These are phyloP conservation scores for Neurospora sublineolata DNA, from an alignment of 495 filamentous ascomycete genomes.

Conservation along the genomic window DNA sequence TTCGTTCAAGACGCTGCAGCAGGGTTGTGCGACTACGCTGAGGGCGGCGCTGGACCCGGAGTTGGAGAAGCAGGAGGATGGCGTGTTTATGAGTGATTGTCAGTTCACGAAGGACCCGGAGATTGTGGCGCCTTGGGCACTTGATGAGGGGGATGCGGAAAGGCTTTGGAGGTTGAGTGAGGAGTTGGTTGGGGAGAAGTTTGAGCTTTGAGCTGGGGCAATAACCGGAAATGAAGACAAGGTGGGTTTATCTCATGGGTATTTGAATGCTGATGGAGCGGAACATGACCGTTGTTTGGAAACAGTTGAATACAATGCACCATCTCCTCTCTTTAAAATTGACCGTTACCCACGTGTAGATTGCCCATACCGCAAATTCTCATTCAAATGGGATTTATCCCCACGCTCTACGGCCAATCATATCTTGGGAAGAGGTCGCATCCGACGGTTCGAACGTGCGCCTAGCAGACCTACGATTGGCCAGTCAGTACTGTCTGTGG, in stretches of 20 bases:
- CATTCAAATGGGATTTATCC: too few species aligned
- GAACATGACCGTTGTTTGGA: neutral
- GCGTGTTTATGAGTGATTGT: slow-evolving; percentile 31
- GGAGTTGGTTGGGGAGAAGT: slow-evolving; percentile 31
- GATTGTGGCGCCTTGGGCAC: slow-evolving; percentile 27
- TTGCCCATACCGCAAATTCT: neutral
- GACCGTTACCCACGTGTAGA: neutral
- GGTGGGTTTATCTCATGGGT: neutral
- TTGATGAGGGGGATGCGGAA: slow-evolving; percentile 30
- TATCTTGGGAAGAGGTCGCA: too few species aligned
- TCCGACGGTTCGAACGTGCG: too few species aligned
- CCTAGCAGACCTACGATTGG: too few species aligned
- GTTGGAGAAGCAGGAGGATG: slow-evolving; percentile 19
- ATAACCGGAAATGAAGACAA: neutral
- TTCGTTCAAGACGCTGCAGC: slow-evolving; percentile 25
- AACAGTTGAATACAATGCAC: neutral
- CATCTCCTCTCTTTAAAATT: neutral
- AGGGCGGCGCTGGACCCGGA: slow-evolving; percentile 31
- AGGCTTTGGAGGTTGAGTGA: slow-evolving; percentile 35
- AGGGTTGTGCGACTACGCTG: slow-evolving; percentile 29
- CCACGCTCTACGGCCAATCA: too few species aligned
- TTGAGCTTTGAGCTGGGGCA: slow-evolving; percentile 4
- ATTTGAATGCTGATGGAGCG: neutral
- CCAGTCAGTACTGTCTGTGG: too few species aligned
- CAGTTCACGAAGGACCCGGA: slow-evolving; percentile 19